phyloP scores from a whole-genome alignment of 2,329 filamentous ascomycete genomes.

The Eutypella sp. region DNA sequence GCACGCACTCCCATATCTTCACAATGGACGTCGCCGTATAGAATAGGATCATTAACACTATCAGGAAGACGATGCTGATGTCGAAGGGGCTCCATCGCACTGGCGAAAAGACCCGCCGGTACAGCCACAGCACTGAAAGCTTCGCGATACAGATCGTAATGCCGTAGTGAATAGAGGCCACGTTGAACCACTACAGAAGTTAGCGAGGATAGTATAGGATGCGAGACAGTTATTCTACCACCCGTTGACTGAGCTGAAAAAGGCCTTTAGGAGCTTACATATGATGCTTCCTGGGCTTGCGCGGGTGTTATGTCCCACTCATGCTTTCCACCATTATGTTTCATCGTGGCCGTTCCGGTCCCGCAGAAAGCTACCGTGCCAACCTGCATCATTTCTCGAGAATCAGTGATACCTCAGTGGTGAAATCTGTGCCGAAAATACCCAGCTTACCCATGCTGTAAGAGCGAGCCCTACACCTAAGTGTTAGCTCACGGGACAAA shows the following conservation, averaged over 20 bases:
- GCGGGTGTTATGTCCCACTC: constrained; percentile 12
- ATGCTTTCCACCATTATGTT: constrained; percentile 12
- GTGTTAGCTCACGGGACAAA: constrained; percentile 1
- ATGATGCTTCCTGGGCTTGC: constrained; percentile 7
- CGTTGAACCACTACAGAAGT: constrained; percentile 13
- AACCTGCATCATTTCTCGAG: constrained; percentile 1
- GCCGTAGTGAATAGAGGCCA: constrained; percentile 12
- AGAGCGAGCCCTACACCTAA: constrained; percentile 3
- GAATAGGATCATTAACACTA: constrained; percentile 8
- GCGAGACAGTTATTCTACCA: too few relatives aligned
- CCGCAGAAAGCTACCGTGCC: constrained; percentile 10
- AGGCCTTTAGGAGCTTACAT: constrained; percentile 8
- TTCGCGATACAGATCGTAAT: constrained; percentile 14
- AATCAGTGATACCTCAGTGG: too few relatives aligned
- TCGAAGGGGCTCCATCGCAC: constrained; percentile 11
- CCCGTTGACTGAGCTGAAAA: too few relatives aligned
- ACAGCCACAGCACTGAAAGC: constrained; percentile 13
- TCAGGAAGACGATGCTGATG: constrained; percentile 11
- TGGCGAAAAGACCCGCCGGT: constrained; percentile 18
- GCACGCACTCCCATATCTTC: constrained; percentile 15
- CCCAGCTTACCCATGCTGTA: constrained; percentile 7
- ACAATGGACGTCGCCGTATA: constrained; percentile 10
- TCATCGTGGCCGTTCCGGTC: constrained; percentile 6
- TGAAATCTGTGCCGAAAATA: too few relatives aligned
- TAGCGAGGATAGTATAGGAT: neutral